phyloP scores from a whole-genome alignment of 2,329 filamentous ascomycete genomes.

The Bipolaris bicolor region DNA sequence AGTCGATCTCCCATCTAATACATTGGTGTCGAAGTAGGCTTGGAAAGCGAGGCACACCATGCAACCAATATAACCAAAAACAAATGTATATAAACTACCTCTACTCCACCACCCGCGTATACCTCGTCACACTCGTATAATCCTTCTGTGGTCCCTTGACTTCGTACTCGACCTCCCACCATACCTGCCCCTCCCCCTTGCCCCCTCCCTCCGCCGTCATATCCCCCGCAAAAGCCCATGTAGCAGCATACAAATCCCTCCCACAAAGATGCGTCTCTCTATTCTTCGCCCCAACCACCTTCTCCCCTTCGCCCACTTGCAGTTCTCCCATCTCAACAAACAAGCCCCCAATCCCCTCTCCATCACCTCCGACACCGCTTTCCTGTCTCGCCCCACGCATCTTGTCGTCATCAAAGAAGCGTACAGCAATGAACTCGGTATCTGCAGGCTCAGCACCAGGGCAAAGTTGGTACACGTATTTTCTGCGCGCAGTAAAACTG shows the following conservation, averaged over 20 bases:
- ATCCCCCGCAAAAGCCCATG: constrained; percentile 67
- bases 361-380: constrained; percentile 14
- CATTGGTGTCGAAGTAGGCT: too few species aligned
- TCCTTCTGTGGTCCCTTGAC: constrained; percentile 51
- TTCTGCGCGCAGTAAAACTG: constrained; percentile 64
- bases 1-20: background rate
- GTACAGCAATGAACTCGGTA: constrained; percentile 11
- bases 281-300: constrained; percentile 51
- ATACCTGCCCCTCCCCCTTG: constrained; percentile 16
- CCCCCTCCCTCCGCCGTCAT: constrained; percentile 13
- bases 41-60: too few species aligned
- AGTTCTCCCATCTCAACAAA: constrained; percentile 72
- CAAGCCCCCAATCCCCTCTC: constrained; percentile 69
- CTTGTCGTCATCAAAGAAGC: constrained; percentile 28
- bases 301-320: constrained; percentile 22
- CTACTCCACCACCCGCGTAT: constrained; percentile 19
- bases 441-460: background rate
- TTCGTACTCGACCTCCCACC: constrained; percentile 49
- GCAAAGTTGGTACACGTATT: constrained; percentile 72
- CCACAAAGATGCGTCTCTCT: constrained; percentile 73
- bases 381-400: background rate
- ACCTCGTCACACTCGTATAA: constrained; percentile 48
- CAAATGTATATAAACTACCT: too few species aligned
- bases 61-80: too few species aligned
- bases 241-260: constrained; percentile 73